Base-by-base conservation (phyloP, 2,329 filamentous ascomycete species). In the Claviceps africana region DNA sequence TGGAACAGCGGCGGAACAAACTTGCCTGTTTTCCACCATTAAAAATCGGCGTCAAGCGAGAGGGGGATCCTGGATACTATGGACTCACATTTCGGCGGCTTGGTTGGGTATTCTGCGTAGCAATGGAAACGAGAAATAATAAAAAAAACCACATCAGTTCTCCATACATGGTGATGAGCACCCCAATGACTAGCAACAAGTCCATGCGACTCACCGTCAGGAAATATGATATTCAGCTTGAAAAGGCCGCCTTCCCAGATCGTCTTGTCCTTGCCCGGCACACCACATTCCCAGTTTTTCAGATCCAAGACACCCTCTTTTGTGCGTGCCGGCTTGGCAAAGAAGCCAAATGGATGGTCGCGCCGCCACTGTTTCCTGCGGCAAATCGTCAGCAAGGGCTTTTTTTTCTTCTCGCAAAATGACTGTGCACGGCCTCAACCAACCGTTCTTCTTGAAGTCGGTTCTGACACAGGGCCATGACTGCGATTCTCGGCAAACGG, bases 201-300 rank as follows among this genome's bases (percentile, higher is more conserved):
- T 5, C 25, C 39, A 35, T 39, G 47, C 56, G 48, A 70, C 82
- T 68, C 70, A 93, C 89, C 90, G 63, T 98, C 93, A 0, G 94
- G 93, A 61, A 98, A 98, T 11, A 79, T 82, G 61, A 98, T 85
- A 53, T 86, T 88, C 54, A 98, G 74, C 74, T 97, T 98, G 74
- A 97, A 97, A 11, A 96, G 72, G 1, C 93, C 93, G n/a, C 90
- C 90, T 64, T 95, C 90, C 93, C 93, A 98, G 22, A 97, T 83
- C 0, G 94, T 98, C 74, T 94, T 93, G 55, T 95, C 84, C 67
- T 95, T 96, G 63, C 94, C 93, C 3, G 93, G 93, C 44, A 98
- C 86, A 44, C 90, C 90, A 63, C 93, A 97, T 62, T 97, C 90
- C 93, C 93, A 98, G 58, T 82, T 80, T 77, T 96, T 95, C 57